Conservation (phyloP, 2,329 filamentous ascomycete genomes). For the Cyclaneusma minus region DNA sequence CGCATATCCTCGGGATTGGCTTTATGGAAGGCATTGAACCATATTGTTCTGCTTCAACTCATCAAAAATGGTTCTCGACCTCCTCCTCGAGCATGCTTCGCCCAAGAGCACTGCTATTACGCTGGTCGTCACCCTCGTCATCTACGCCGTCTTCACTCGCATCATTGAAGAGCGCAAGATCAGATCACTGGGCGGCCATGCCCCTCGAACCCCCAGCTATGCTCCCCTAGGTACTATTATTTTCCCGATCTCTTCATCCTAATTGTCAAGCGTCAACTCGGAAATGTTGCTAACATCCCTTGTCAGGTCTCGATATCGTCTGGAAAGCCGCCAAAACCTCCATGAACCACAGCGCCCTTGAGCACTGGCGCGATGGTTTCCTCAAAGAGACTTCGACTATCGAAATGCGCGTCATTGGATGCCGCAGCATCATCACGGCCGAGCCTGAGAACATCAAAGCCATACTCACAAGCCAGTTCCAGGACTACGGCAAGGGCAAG, state of each 20-base stretch:
- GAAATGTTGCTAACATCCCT: background rate
- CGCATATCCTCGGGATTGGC: no score
- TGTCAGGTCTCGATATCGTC: conserved; percentile 48
- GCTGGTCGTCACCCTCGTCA: conserved; percentile 6
- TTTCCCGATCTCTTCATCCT: background rate
- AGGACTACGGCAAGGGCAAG: conserved; percentile 69
- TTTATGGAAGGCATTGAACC: no score
- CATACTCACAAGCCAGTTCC: conserved; percentile 74
- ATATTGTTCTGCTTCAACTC: no score
- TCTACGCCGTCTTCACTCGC: conserved; percentile 16
- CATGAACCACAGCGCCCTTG: conserved; percentile 36
- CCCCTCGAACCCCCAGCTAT: conserved; percentile 20
- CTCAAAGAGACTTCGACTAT: conserved; percentile 33
- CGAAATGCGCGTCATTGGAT: conserved; percentile 38
- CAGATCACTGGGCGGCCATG: conserved; percentile 28
- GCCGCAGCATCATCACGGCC: conserved; percentile 56
- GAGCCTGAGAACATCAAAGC: conserved; percentile 89
- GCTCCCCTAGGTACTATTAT: conserved; percentile 28
- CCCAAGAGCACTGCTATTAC: conserved; percentile 10
- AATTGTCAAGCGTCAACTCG: background rate
- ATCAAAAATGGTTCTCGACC: conserved; percentile 36
- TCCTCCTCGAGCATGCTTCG: conserved; percentile 28
- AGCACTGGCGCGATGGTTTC: conserved; percentile 44
- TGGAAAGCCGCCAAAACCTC: conserved; percentile 36
- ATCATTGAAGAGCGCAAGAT: conserved; percentile 29